Conservation (phyloP, 352 stramenopile genomes). For the Globisporangium paroecandrum region DNA sequence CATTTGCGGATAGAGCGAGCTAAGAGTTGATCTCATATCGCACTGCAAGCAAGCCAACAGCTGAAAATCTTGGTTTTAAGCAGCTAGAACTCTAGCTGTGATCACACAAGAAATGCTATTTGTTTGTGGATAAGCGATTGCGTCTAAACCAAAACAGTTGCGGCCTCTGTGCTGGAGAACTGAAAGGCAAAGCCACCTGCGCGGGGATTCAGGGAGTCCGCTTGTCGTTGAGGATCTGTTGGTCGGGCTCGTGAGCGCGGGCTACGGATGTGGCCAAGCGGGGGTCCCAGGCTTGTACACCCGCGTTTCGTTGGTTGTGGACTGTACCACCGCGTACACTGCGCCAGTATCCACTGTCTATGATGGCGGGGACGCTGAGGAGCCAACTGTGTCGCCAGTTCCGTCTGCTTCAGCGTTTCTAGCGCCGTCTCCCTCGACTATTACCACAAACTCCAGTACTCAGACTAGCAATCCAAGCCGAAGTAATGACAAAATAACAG, state of each 20-base stretch:
- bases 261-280: conserved; percentile 7
- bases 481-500: too few relatives aligned
- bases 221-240: conserved; percentile 6
- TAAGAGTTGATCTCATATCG: too few relatives aligned
- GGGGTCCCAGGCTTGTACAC: conserved; percentile 16
- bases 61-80: too few relatives aligned
- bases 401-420: too few relatives aligned
- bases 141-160: too few relatives aligned
- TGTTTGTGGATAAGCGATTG: conserved; percentile 8
- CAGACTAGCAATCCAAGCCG: too few relatives aligned
- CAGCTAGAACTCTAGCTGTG: background rate
- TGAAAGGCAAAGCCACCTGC: conserved; percentile 13
- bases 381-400: too few relatives aligned
- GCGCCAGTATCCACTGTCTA: background rate
- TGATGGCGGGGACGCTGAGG: too few relatives aligned
- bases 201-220: conserved; percentile 20
- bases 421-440: too few relatives aligned
- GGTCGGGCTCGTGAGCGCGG: conserved; percentile 14
- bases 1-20: too few relatives aligned
- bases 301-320: background rate
- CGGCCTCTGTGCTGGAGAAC: conserved; percentile 16
- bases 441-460: too few relatives aligned
- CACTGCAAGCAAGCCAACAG: too few relatives aligned
- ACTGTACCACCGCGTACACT: background rate
- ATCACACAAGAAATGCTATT: conserved; percentile 9